phyloP scores from a whole-genome alignment of 441 rosid species.

The Gossypium aridum region DNA sequence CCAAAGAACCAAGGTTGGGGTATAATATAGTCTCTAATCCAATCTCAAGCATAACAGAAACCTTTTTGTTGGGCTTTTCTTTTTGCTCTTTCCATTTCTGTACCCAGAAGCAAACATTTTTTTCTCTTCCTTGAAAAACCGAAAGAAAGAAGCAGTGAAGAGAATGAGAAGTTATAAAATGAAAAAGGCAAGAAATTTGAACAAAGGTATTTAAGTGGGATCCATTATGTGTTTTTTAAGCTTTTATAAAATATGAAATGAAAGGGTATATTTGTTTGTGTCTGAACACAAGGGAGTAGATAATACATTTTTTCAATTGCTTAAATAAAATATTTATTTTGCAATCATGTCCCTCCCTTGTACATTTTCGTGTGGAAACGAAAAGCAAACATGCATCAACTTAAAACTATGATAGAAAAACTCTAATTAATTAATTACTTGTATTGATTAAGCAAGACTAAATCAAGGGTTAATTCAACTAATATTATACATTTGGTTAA shows the following conservation, averaged over 20 bases:
- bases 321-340: too few species aligned
- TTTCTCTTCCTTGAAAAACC: not conserved
- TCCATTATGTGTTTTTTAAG: not conserved
- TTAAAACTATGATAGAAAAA: too few species aligned
- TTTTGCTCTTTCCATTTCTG: not conserved
- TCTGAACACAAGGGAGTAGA: not conserved
- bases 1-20: slow-evolving; percentile 26
- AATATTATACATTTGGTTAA: too few species aligned
- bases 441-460: too few species aligned
- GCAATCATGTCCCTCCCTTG: not conserved
- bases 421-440: too few species aligned
- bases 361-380: not conserved
- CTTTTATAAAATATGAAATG: not conserved
- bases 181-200: not conserved
- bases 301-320: not conserved
- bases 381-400: not conserved
- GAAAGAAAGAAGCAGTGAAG: not conserved
- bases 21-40: slow-evolving; percentile 1
- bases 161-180: not conserved
- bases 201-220: slow-evolving; percentile 5
- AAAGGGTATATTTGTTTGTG: not conserved
- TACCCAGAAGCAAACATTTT: not conserved
- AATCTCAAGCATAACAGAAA: not conserved
- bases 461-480: too few species aligned
- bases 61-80: too few species aligned